Base-by-base conservation (phyloP, 2,329 filamentous ascomycete genomes). In the Shiraia bambusicola region DNA sequence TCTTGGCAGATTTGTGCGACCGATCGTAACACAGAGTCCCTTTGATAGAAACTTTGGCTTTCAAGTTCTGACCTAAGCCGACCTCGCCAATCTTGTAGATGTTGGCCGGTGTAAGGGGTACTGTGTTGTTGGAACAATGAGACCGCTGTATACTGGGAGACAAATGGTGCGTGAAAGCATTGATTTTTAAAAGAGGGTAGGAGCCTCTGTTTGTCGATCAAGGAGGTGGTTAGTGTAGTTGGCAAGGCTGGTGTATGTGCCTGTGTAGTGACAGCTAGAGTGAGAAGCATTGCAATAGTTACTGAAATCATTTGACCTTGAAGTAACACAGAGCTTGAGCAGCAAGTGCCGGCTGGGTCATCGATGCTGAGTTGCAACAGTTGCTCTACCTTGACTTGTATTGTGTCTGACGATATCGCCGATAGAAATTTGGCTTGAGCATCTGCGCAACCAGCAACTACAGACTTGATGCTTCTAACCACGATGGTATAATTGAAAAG, bases 1-100 rank as follows among this genome's bases (percentile, higher is more conserved):
- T 81, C 78, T 16, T 72, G 70, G 52, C 79, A 82, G 10, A 78
- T 73, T 25, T 76, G 71, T 12, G 73, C 69, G 12, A 83, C 73
- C 14, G 75, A 70, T 8, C 70, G 66, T 19, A 78, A 59, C 7
- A 82, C 63, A 2, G 61, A 65, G n/a, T 76, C 68, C 6, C 76
- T 67, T 24, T 76, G 73, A 17, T 69, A 63, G 11, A 62, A 64
- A 27, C 45, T 61, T 15, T 69, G 61, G 16, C 51, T 56, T 15
- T 67, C 50, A 6, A 82, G 62, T 10, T 72, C 69, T 6, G 68
- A 62, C 0, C 67, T 64, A 9, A 83, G 56, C 3, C 66, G 69
- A 25, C 67, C 52, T 47, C 71, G 72, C 80, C 80, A 83, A 45
- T 80, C 69, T 22, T 68, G 59, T 27, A 66, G 64, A 29, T 65